These are phyloP conservation scores for Rhinocladiella similis DNA, from an alignment of 2,329 filamentous ascomycete species.

Conservation along the genomic window DNA sequence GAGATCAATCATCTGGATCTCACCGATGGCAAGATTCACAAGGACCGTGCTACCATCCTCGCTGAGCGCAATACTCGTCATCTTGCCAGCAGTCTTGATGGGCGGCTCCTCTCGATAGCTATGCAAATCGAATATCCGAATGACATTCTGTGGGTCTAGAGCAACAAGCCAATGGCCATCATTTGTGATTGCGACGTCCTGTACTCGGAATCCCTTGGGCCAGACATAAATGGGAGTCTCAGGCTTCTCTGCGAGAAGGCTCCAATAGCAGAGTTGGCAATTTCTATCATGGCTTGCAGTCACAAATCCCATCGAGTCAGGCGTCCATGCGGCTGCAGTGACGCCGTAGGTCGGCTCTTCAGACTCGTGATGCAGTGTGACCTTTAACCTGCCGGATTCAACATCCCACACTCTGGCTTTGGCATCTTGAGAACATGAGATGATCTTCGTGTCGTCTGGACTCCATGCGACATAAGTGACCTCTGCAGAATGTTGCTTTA, in stretches of 20 bases:
- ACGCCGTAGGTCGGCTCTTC: constrained; percentile 69
- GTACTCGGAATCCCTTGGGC: constrained; percentile 69
- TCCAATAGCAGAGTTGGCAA: constrained; percentile 70
- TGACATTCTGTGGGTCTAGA: constrained; percentile 67
- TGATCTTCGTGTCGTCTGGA: constrained; percentile 81
- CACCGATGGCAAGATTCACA: constrained; percentile 75
- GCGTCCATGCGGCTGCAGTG: constrained; percentile 85
- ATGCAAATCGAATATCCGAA: constrained; percentile 81
- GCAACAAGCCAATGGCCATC: constrained; percentile 80
- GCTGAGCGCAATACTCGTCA: constrained; percentile 80
- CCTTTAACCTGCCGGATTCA: constrained; percentile 64
- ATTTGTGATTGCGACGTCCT: constrained; percentile 79
- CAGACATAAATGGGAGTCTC: constrained; percentile 23
- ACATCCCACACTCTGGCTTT: constrained; percentile 75
- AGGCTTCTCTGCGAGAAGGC: constrained; percentile 39
- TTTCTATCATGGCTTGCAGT: constrained; percentile 72
- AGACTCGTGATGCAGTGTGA: constrained; percentile 61
- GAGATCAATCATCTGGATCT: constrained; percentile 77
- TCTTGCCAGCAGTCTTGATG: constrained; percentile 65
- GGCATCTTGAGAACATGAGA: constrained; percentile 77
- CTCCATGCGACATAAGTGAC: constrained; percentile 88
- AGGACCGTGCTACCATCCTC: constrained; percentile 78
- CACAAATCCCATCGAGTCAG: constrained; percentile 74
- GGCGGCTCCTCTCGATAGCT: constrained; percentile 74
- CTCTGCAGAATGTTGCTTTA: constrained; percentile 67